A percentile compares a stretch with the other conserved stretches of the same genome.
These are phyloP conservation scores for Aspergillus sp. DNA, from an alignment of 2,329 filamentous ascomycete genomes.

Conservation along the genomic window DNA sequence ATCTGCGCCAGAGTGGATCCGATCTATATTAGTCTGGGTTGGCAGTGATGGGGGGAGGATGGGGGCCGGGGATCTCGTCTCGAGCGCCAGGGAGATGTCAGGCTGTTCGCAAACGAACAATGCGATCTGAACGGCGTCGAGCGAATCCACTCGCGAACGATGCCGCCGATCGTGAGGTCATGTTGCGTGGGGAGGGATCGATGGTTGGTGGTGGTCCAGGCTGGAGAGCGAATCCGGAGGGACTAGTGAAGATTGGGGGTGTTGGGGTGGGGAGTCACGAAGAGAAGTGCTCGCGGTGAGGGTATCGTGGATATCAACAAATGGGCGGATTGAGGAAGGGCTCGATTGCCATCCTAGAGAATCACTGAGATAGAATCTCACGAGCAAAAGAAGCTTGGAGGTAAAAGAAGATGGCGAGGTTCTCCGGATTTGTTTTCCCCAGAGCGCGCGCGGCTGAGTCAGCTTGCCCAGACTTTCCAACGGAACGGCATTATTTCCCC, in stretches of 20 bases:
- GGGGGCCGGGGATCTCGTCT: not conserved
- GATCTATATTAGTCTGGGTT: not conserved
- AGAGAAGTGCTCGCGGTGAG: not conserved
- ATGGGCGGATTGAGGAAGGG: no score
- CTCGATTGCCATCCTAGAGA: no score
- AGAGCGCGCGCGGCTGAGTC: not conserved
- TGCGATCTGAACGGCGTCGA: not conserved
- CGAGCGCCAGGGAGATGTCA: not conserved
- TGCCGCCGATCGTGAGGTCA: constrained; percentile 6
- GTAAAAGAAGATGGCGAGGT: not conserved
- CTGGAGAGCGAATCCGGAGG: not conserved
- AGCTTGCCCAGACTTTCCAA: not conserved
- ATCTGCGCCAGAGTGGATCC: not conserved
- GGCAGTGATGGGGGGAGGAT: no score
- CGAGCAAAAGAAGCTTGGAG: not conserved
- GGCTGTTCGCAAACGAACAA: not conserved
- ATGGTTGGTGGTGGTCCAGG: not conserved
- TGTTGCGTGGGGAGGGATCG: not conserved
- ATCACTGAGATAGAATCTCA: not conserved
- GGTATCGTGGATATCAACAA: no score
- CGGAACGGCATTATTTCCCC: not conserved
- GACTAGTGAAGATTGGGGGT: not conserved
- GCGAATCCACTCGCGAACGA: not conserved
- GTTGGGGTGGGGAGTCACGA: not conserved
- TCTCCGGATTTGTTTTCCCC: constrained; percentile 3